These are phyloP conservation scores for Corylus avellana DNA, from an alignment of 306 rosid species.

Conservation along the genomic window DNA sequence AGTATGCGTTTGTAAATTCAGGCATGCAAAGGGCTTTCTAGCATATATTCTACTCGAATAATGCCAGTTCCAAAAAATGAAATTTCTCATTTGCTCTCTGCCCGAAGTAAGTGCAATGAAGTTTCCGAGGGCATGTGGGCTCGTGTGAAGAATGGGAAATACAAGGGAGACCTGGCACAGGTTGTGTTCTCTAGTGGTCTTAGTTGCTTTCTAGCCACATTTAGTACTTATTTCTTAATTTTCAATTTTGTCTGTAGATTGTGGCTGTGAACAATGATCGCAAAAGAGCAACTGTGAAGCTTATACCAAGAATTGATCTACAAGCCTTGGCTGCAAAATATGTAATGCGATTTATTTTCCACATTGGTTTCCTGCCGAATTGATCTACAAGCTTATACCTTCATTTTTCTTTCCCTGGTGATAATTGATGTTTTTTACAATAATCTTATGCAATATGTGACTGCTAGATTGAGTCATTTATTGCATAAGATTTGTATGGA, in stretches of 20 bases:
- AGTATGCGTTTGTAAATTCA: slow-evolving; percentile 22
- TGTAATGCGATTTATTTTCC: slow-evolving; percentile 46
- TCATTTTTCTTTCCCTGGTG: not conserved
- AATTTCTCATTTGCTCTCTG: slow-evolving; percentile 61
- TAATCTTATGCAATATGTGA: not conserved
- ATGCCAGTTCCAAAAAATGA: slow-evolving; percentile 75
- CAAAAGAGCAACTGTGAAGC: slow-evolving; percentile 77
- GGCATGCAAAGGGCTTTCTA: slow-evolving; percentile 88
- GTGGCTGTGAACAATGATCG: slow-evolving; percentile 58
- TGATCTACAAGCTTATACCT: too few species aligned
- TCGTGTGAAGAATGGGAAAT: slow-evolving; percentile 85
- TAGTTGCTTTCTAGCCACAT: slow-evolving; percentile 11
- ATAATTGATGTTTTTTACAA: not conserved
- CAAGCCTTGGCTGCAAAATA: slow-evolving; percentile 86
- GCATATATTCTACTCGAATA: slow-evolving; percentile 65
- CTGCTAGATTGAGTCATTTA: not conserved
- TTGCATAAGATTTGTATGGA: not conserved
- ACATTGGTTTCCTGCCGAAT: slow-evolving; percentile 3
- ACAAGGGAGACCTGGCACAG: slow-evolving; percentile 97
- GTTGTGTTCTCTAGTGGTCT: slow-evolving; percentile 35
- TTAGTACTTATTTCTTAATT: slow-evolving; percentile 21
- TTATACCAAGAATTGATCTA: slow-evolving; percentile 88
- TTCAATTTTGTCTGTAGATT: slow-evolving; percentile 55
- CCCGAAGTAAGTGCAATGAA: slow-evolving; percentile 51
- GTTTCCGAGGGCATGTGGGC: slow-evolving; percentile 79